Evolutionary conservation across 345 rosid species (phyloP), one percentile per base, ranked within the genome.

Genomic region (Citrus unshiu): DNA sequence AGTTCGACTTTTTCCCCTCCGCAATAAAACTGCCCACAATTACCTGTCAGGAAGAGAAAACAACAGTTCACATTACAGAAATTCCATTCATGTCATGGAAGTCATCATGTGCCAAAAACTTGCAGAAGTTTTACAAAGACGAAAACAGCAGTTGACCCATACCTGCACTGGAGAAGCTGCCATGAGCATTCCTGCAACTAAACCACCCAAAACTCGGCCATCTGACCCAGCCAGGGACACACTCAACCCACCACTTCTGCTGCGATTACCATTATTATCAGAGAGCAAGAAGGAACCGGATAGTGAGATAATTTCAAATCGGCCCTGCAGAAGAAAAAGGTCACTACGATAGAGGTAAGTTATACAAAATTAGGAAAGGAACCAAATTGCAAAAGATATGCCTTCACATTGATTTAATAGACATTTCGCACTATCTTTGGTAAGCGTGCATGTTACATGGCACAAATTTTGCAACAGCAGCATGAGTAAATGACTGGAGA

Each of bases 81-180:
- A 75, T 64, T 35, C 22, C 54, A 69, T 22, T 25, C 27, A 49
- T 21, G 39, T 5, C 30, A 39, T 51, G 9, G 34, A n/a, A 18
- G 30, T 77, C 70, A 39, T 9, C 57, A 60, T 4, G 43, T 34
- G 14, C 58, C 24, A 37, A 35, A 79, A 69, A 37, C 70, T 35
- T 60, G 5, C 32, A 57, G 39, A 49, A 34, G 40, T 40, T 27
- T 75, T 60, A 77, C 8, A 54, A 19, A n/a, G 60, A 8, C 21
- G 34, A 34, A 71, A 68, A 70, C 14, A 39, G 14, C 27, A 7
- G 73, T 64, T 58, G 78, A 74, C 68, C 3, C 22, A 65, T 83
- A 92, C 99, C 97, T 92, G 97, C 70, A 96, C 97, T 12, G 91
- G 85, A 54, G 97, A 80, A 67, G 95, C 99, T 79, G 99, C 99